Evolutionary conservation across 352 stramenopile species (phyloP).

Genomic region (Phytopythium montanum): DNA sequence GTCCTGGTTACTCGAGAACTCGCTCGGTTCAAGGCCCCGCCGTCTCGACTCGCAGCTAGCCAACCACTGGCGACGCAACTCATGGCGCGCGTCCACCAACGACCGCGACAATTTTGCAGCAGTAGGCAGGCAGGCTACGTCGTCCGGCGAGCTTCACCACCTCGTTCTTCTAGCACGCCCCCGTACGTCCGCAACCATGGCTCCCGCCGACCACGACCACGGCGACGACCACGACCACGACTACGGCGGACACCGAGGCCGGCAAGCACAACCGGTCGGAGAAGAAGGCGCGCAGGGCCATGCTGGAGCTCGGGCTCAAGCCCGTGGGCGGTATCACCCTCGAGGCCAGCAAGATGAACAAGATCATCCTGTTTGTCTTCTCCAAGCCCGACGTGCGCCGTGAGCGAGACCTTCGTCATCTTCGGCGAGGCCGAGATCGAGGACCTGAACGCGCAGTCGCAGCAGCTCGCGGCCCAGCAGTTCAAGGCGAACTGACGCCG

Average conservation of each 20-base stretch:
- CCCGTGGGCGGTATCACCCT: conserved; percentile 94
- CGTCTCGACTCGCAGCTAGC: background rate
- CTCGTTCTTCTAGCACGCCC: background rate
- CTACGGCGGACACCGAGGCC: conserved; percentile 51
- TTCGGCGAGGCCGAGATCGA: conserved; percentile 99
- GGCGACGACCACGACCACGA: conserved; percentile 32
- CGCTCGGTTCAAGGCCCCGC: background rate
- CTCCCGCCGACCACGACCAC: conserved; percentile 35
- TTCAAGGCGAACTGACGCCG: conserved; percentile 90
- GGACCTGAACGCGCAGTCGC: conserved; percentile 90
- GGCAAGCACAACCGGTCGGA: conserved; percentile 96
- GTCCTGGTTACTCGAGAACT: too few relatives aligned
- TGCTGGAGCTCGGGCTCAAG: conserved; percentile 99
- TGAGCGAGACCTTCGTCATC: conserved; percentile 95
- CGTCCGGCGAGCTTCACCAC: background rate
- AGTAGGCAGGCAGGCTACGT: background rate
- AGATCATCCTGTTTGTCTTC: conserved; percentile 97
- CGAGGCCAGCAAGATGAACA: conserved; percentile 98
- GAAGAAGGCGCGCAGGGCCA: conserved; percentile 99
- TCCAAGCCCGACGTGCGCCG: conserved; percentile 95
- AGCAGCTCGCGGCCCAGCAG: conserved; percentile 89
- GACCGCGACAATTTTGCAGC: background rate
- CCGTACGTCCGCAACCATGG: conserved; percentile 32
- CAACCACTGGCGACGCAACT: background rate
- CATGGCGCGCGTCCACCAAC: background rate